Percentiles rank a stretch among this genome's conserved stretches.
Conservation (phyloP, 495 filamentous ascomycete species). For the Penicillium salamii region DNA sequence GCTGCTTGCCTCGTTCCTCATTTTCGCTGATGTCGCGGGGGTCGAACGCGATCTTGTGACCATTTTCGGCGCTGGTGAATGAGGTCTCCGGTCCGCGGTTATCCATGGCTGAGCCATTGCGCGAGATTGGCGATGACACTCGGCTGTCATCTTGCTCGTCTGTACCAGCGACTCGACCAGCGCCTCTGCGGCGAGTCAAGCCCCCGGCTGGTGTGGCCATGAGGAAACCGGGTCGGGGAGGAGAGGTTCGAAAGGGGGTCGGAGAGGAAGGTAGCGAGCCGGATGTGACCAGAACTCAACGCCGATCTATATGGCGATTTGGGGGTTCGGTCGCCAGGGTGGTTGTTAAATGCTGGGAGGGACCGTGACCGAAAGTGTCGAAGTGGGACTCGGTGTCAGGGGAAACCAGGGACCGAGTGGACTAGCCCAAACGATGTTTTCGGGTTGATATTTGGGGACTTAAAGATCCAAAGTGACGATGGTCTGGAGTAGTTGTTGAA, state of each 20-base stretch:
- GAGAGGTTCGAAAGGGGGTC: constrained; percentile 8
- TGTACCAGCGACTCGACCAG: constrained; percentile 55
- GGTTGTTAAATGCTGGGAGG: constrained; percentile 18
- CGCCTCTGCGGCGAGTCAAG: constrained; percentile 74
- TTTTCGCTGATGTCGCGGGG: constrained; percentile 96
- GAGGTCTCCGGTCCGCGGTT: constrained; percentile 76
- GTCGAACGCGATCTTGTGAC: constrained; percentile 98
- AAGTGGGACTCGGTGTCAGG: constrained; percentile 34
- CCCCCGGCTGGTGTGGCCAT: constrained; percentile 68
- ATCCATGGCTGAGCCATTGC: constrained; percentile 58
- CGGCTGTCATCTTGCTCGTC: constrained; percentile 63
- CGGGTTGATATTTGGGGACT: too few species aligned
- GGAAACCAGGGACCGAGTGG: constrained; percentile 29
- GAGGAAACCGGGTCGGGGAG: constrained; percentile 25
- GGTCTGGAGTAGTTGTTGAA: not conserved
- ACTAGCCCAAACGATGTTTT: constrained; percentile 5
- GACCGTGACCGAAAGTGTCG: constrained; percentile 28
- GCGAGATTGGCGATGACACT: constrained; percentile 66
- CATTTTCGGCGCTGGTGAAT: constrained; percentile 91
- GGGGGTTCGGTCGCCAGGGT: constrained; percentile 12
- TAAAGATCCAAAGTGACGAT: too few species aligned
- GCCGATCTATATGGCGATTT: constrained; percentile 30
- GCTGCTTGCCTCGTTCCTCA: constrained; percentile 93
- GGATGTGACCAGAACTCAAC: constrained; percentile 3
- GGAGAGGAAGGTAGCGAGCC: constrained; percentile 8